Evolutionary conservation across 73 alveolate species (phyloP), one percentile per base, ranked within the genome.

Genomic region (Symbiodinium pilosum): DNA sequence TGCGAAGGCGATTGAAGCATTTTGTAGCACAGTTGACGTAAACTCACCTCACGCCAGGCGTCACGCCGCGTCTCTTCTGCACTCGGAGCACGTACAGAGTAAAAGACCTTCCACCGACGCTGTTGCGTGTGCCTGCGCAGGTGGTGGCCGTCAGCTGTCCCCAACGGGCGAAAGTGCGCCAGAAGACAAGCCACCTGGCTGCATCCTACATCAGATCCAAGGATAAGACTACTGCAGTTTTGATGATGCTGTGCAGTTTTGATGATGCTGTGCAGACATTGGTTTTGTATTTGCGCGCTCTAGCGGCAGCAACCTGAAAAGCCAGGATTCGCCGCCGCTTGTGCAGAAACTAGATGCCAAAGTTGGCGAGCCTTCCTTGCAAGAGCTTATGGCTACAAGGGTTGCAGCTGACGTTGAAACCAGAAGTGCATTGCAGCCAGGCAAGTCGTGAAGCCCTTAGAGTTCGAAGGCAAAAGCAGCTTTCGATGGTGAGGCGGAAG

Each of bases 131-230:
- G 81, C 3, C 81, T n/a, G n/a, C n/a, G n/a, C n/a, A 64, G 81
- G 38, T 64, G 81, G 81, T 64, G 81, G 81, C 81, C 81, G 38
- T 64, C 81, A 28, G 81, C 81, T 24, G 81, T 64, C 18, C 81
- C 81, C 81, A n/a, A n/a, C 30, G 81, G 81, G 41, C 30, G 30
- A 38, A 32, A 64, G 30, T 34, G 81, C 30, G 39, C 81, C 26
- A 26, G 32, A 54, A 54, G 73, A 54, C 32, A 54, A n/a, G 73
- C 26, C 26, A 6, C 73, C 26, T 30, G 73, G 26, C 73, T 6
- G 73, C 26, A 52, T 28, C 21, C 69, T 20, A 52, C 12, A 52
- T 5, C 32, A 54, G 73, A 54, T 11, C 7, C 73, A 30, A n/a
- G n/a, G n/a, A n/a, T n/a, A n/a, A n/a, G n/a, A n/a, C n/a, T n/a